Conservation (phyloP, 257 asterid species). For the Oldenlandia corymbosa region DNA sequence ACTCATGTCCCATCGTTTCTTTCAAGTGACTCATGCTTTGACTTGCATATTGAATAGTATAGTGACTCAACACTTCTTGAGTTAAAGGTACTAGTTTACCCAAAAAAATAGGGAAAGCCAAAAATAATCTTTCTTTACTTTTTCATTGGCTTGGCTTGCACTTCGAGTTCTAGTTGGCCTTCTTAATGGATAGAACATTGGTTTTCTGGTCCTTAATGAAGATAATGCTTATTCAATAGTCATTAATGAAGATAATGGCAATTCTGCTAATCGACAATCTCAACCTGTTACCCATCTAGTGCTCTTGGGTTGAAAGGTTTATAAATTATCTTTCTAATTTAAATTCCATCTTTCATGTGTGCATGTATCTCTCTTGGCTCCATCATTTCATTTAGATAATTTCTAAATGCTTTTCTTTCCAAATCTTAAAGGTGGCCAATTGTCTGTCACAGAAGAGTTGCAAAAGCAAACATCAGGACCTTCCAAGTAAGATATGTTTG, state of each 20-base stretch:
- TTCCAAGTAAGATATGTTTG: slow-evolving; percentile 33
- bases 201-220: neutral
- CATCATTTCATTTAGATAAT: neutral
- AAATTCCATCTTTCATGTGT: neutral
- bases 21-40: neutral
- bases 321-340: too few relatives aligned
- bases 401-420: slow-evolving; percentile 20
- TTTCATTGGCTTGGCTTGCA: slow-evolving; percentile 1
- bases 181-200: neutral
- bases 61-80: too few relatives aligned
- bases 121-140: neutral
- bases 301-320: too few relatives aligned
- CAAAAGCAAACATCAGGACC: slow-evolving; percentile 34
- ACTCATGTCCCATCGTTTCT: too few relatives aligned
- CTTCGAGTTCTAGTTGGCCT: neutral
- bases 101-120: neutral
- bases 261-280: neutral
- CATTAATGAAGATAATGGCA: neutral
- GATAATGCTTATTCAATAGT: too few relatives aligned
- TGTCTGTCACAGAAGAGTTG: slow-evolving; percentile 27
- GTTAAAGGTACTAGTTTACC: neutral
- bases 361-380: neutral
- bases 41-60: neutral
- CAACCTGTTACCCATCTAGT: neutral
- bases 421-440: slow-evolving; percentile 38